Base-by-base conservation (phyloP, 352 stramenopile genomes). In the Globisporangium spiculum region DNA sequence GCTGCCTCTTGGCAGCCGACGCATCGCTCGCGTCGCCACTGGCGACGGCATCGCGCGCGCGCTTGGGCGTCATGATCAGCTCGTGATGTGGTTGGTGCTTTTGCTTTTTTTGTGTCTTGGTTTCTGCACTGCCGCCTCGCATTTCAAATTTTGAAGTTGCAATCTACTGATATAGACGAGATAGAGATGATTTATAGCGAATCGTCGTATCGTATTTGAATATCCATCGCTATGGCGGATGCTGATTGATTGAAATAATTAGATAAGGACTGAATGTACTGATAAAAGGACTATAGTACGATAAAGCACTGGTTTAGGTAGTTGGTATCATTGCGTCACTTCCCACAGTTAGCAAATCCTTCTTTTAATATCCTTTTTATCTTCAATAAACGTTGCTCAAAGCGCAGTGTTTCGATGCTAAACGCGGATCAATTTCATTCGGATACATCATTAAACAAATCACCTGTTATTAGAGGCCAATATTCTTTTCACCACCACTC, bases 61-160 rank as follows among this genome's bases (percentile, higher is more conserved):
- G 54, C 54, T 60, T 65, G 16, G 38, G 36, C 38, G 59, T 65
- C 59, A 65, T 65, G 54, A 14, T 18, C 4, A 44, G 2, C n/a
- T 26, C 32, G 24, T 52, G 4, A 8, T n/a, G 24, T 14, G 16
- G 27, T 4, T n/a, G 34, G 24, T 20, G 24, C 16, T 56, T 52
- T 24, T 7, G 44, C 18, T 52, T 52, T n/a, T n/a, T 18, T 24
- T n/a, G 18, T 52, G 44, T 4, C 44, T 16, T 38, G 32, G 30
- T 64, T 64, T 44, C 59, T 18, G 24, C 24, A 22, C 7, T 64
- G 34, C 14, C 34, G 4, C 36, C 12, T 22, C 22, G 22, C 41
- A 52, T 34, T 64, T 64, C 38, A 38, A 64, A 64, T 55, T 55
- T 64, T 20, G 22, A 56, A 65, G 7, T n/a, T 22, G 16, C 0